Conservation (phyloP, 768 basidiomycete species). For the Mycena indigotica region DNA sequence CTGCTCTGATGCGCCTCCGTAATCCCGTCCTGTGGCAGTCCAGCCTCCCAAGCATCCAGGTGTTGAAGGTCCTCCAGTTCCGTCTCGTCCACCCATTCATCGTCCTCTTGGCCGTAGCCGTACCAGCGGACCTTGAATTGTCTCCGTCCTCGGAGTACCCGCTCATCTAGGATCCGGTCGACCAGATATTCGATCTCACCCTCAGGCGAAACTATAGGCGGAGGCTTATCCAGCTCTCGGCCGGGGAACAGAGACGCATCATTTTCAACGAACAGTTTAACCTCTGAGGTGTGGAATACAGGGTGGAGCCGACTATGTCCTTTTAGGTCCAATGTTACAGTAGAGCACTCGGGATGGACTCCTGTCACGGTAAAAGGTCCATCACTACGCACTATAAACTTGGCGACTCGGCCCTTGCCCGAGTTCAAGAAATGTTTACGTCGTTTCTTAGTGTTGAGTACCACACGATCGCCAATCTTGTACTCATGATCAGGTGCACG, state of each 20-base stretch:
- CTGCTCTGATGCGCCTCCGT: not conserved
- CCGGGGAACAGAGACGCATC: conserved; percentile 33
- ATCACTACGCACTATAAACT: conserved; percentile 45
- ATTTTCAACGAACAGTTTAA: conserved; percentile 32
- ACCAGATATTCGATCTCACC: conserved; percentile 27
- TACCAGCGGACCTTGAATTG: not conserved
- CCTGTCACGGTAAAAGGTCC: conserved; percentile 27
- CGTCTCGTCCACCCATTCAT: not conserved
- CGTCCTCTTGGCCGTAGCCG: not conserved
- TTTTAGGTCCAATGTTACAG: conserved; percentile 30
- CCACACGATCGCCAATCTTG: conserved; percentile 36
- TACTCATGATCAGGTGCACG: conserved; percentile 26
- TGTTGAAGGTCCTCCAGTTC: not conserved
- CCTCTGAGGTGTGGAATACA: conserved; percentile 36
- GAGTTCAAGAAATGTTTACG: conserved; percentile 33
- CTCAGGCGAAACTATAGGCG: conserved; percentile 15
- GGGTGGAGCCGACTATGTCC: conserved; percentile 27
- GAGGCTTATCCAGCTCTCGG: conserved; percentile 1
- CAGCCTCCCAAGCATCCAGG: not conserved
- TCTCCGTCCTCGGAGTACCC: not conserved
- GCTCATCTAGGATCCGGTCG: conserved; percentile 32
- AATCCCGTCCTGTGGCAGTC: not conserved
- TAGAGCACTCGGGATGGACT: conserved; percentile 15
- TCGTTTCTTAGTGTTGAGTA: conserved; percentile 37
- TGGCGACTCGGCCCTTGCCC: conserved; percentile 36